A percentile compares a stretch with the other conserved stretches of the same genome.
Evolutionary conservation across 2,329 filamentous ascomycete species (phyloP).

Genomic region (Dactylonectria estremocensis): DNA sequence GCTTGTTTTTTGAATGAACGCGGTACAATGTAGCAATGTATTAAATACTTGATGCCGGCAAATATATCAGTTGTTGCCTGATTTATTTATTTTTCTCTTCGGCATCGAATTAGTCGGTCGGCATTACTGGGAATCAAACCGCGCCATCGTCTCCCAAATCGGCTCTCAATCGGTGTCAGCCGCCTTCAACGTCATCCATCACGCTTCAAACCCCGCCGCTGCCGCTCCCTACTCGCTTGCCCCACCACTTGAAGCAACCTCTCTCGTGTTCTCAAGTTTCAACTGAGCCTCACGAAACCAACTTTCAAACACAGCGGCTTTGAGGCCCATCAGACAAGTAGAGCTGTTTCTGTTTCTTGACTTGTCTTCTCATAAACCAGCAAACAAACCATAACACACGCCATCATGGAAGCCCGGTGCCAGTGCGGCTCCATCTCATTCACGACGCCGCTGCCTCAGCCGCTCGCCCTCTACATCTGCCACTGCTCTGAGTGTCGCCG

Average conservation of each 20-base stretch:
- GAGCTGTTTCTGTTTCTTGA: background rate
- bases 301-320: background rate
- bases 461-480: constrained; percentile 79
- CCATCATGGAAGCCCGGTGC: constrained; percentile 71
- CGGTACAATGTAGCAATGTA: background rate
- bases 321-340: background rate
- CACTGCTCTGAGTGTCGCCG: constrained; percentile 78
- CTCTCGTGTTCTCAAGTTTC: background rate
- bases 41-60: constrained; percentile 10
- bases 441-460: constrained; percentile 71
- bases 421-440: constrained; percentile 77
- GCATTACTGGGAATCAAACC: background rate
- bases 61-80: constrained; percentile 8
- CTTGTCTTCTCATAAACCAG: background rate
- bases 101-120: background rate
- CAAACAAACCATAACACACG: background rate
- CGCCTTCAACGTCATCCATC: constrained; percentile 28
- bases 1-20: background rate
- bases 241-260: constrained; percentile 1
- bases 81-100: background rate
- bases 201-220: constrained; percentile 16
- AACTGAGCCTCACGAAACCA: background rate
- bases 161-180: constrained; percentile 25
- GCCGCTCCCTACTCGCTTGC: background rate
- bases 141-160: constrained; percentile 1